Evolutionary conservation across 2,329 filamentous ascomycete species (phyloP), one percentile per base, ranked within the genome.

Genomic region (Orbilia javanica): DNA sequence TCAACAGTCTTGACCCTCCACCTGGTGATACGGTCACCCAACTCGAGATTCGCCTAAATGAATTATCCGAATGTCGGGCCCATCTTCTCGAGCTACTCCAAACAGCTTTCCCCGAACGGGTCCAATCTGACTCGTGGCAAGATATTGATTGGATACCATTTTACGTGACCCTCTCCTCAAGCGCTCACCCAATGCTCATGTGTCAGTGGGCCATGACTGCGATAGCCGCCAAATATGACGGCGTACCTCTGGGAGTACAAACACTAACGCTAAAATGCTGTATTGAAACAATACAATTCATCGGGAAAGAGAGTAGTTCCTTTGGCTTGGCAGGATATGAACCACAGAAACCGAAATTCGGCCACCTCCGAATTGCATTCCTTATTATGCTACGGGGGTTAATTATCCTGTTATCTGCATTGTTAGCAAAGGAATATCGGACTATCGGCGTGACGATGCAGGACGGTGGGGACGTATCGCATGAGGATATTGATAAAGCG

Each of bases 201-300:
- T 57, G 46, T 22, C 74, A 78, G 27, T 78, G 74, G 74, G 74
- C 74, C 0, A 44, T 78, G 22, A 64, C 62, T 4, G 63, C 74
- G 20, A 42, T 72, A n/a, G 22, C 66, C 1, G 67, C 62, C 3
- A 44, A 36, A 15, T 42, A 34, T 15, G 67, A 36, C 4, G 52
- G 34, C 4, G 18, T 78, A 6, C 62, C 74, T 6, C 20, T 4
- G 1, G 31, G 55, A 11, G 42, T 78, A 22, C 50, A 64, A 18
- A 15, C 1, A 1, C 15, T 68, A 5, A 46, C 74, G 11, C 15
- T 78, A 20, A 55, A 55, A 11, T 36, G 57, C 20, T 78, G 62
- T n/a, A 22, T 63, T 13, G 63, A 63, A 20, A 50, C 74, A 11
- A 31, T 72, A 13, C 25, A 7, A 1, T 67, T 55, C 63, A 62